Evolutionary conservation across 2,329 filamentous ascomycete genomes (phyloP).

Genomic region (Trichoderma sp.): DNA sequence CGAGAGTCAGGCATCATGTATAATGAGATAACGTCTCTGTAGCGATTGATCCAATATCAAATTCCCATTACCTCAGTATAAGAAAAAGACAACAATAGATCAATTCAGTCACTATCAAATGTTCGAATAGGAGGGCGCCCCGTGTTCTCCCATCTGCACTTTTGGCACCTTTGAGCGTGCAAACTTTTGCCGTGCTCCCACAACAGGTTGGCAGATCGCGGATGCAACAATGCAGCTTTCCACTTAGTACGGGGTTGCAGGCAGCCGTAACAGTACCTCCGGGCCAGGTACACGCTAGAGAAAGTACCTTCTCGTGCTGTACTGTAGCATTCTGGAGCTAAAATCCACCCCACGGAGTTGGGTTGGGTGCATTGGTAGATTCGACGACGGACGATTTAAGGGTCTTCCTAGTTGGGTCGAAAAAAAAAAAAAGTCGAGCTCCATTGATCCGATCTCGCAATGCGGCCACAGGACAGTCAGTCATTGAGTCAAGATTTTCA

Average conservation of each 20-base stretch:
- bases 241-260: neutral
- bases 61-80: neutral
- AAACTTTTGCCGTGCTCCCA: neutral
- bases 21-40: neutral
- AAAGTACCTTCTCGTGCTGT: neutral
- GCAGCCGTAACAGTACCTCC: neutral
- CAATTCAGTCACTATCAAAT: neutral
- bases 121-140: neutral
- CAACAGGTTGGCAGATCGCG: neutral
- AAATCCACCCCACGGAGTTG: neutral
- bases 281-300: neutral
- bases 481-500: neutral
- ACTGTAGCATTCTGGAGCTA: neutral
- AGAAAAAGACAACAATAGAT: neutral
- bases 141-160: neutral
- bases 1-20: neutral
- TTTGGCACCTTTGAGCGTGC: neutral
- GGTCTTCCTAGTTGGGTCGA: neutral
- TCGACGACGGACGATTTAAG: neutral
- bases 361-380: neutral
- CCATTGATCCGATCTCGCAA: conserved; percentile 18
- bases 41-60: neutral
- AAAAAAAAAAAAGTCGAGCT: neutral
- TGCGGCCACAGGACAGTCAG: neutral
- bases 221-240: neutral